A percentile compares a stretch with the other conserved stretches of the same genome.
Conservation (phyloP, 2,329 filamentous ascomycete species). For the Tolypocladium endophyticum region DNA sequence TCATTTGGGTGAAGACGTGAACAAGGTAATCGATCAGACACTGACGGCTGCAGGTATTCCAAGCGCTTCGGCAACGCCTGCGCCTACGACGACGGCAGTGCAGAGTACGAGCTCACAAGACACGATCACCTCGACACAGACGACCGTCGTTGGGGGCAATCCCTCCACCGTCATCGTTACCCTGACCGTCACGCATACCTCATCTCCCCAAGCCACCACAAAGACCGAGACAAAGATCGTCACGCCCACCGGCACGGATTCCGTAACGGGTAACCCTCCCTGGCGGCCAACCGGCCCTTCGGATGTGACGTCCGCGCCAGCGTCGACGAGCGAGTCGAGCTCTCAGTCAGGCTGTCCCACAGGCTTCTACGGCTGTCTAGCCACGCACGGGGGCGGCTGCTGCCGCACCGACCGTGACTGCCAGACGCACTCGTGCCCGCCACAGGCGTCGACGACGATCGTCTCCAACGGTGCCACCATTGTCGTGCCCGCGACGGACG, state of each 20-base stretch:
- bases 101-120: conserved; percentile 8
- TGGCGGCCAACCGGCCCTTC: conserved; percentile 27
- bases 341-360: conserved; percentile 56
- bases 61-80: conserved; percentile 18
- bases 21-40: not conserved
- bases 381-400: conserved; percentile 72
- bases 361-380: conserved; percentile 85
- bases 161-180: conserved; percentile 31
- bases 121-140: conserved; percentile 28
- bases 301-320: conserved; percentile 23
- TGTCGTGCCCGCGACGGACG: conserved; percentile 47
- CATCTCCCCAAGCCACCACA: conserved; percentile 25
- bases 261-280: conserved; percentile 29
- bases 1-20: not conserved
- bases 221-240: conserved; percentile 20
- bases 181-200: conserved; percentile 25
- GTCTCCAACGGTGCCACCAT: conserved; percentile 60
- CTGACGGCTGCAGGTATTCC: conserved; percentile 16
- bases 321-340: conserved; percentile 23
- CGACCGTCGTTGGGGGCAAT: conserved; percentile 22
- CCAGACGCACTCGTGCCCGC: conserved; percentile 66
- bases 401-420: conserved; percentile 84
- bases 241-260: conserved; percentile 25
- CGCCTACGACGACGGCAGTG: conserved; percentile 7
- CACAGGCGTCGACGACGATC: conserved; percentile 48